Conservation (phyloP, 23 red algal genomes). For the Gracilaria domingensis region DNA sequence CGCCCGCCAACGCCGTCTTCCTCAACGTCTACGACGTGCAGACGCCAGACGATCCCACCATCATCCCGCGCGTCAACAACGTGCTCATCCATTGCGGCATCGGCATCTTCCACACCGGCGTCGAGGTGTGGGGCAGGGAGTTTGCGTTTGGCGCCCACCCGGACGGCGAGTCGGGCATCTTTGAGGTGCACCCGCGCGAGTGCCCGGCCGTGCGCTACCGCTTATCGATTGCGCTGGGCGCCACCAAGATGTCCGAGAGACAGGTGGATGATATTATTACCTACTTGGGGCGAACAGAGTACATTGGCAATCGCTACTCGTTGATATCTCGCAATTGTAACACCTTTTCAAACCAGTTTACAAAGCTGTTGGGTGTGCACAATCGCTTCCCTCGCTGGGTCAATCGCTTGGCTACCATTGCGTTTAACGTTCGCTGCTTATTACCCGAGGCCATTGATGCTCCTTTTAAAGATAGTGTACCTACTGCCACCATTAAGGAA, state of each 20-base stretch:
- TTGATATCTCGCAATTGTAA: constrained; percentile 80
- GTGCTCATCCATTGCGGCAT: constrained; percentile 62
- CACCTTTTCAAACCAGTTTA: constrained; percentile 52
- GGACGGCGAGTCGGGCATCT: constrained; percentile 49
- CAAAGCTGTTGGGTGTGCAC: constrained; percentile 31
- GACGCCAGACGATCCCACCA: constrained; percentile 55
- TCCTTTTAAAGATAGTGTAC: constrained; percentile 43
- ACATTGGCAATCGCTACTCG: constrained; percentile 67
- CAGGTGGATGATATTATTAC: constrained; percentile 57
- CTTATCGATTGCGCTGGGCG: constrained; percentile 28
- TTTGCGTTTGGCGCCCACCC: constrained; percentile 75
- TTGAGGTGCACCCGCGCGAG: constrained; percentile 43
- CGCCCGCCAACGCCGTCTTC: constrained; percentile 35
- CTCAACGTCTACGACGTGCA: constrained; percentile 80
- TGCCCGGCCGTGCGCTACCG: constrained; percentile 66
- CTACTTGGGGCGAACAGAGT: constrained; percentile 46
- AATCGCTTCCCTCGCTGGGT: constrained; percentile 64
- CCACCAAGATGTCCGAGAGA: constrained; percentile 22
- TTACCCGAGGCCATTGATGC: constrained; percentile 51
- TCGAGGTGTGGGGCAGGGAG: constrained; percentile 57
- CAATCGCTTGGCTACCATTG: constrained; percentile 73
- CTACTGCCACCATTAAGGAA: constrained; percentile 48
- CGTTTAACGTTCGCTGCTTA: constrained; percentile 55
- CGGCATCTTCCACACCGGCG: constrained; percentile 79
- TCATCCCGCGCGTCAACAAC: constrained; percentile 69